phyloP scores from a whole-genome alignment of 2,329 filamentous ascomycete species.

The Cladosporium oxysporum region DNA sequence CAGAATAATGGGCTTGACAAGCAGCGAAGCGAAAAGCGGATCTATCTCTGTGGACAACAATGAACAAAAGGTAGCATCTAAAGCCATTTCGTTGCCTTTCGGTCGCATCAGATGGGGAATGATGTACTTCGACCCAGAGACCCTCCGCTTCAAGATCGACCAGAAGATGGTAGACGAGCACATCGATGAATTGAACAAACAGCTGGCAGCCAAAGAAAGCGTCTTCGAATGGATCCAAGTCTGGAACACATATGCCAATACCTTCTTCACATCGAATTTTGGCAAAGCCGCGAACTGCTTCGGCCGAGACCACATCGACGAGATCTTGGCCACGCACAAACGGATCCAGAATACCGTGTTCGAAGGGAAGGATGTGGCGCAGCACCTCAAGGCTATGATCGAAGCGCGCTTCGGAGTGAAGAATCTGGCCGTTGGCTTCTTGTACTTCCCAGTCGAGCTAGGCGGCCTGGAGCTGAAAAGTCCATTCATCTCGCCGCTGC shows the following conservation, averaged over 20 bases:
- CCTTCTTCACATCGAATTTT: constrained; percentile 57
- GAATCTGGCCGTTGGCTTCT: constrained; percentile 53
- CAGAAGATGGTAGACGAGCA: constrained; percentile 60
- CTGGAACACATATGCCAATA: constrained; percentile 56
- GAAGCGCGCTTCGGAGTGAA: constrained; percentile 53
- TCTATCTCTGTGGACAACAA: background rate
- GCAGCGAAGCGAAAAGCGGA: constrained; percentile 4
- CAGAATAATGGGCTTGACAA: background rate
- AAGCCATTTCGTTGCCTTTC: constrained; percentile 46
- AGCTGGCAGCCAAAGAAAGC: constrained; percentile 58
- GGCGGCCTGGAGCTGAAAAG: constrained; percentile 54
- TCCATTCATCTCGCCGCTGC: constrained; percentile 51
- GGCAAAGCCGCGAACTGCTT: constrained; percentile 56
- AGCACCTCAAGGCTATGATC: constrained; percentile 51
- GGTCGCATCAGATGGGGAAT: constrained; percentile 63
- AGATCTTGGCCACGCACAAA: constrained; percentile 53
- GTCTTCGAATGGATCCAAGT: constrained; percentile 60
- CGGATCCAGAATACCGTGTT: constrained; percentile 54
- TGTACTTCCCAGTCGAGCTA: constrained; percentile 55
- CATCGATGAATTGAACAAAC: constrained; percentile 59
- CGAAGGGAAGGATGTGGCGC: constrained; percentile 32
- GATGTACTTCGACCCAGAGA: constrained; percentile 54
- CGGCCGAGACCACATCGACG: constrained; percentile 54
- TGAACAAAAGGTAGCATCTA: background rate
- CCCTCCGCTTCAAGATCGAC: constrained; percentile 62